phyloP scores from a whole-genome alignment of 176 grass and related monocot genomes.

The Musa beccarii region DNA sequence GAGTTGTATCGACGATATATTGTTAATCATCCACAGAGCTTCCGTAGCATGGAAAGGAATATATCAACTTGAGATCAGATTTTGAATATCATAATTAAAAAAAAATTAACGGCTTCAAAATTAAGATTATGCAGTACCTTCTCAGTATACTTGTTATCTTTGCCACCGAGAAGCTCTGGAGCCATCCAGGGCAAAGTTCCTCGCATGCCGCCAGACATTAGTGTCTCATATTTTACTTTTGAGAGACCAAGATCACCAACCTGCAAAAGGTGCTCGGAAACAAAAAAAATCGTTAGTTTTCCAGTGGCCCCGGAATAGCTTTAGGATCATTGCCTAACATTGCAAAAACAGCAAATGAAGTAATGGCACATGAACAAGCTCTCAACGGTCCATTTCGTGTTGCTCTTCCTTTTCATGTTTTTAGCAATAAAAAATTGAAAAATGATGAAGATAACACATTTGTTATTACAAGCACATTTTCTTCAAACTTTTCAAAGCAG shows the following conservation, averaged over 20 bases:
- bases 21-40: not conserved
- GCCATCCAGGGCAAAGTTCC: conserved; percentile 98
- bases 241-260: conserved; percentile 97
- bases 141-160: conserved; percentile 78
- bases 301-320: not conserved
- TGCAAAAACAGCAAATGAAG: not conserved
- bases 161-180: conserved; percentile 87
- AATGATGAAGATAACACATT: too few relatives aligned
- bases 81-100: conserved; percentile 1
- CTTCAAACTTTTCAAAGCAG: too few relatives aligned
- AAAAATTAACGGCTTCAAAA: not conserved
- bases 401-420: too few relatives aligned
- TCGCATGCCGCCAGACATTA: conserved; percentile 88
- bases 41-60: not conserved
- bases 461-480: too few relatives aligned
- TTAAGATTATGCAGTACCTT: conserved; percentile 44
- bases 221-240: conserved; percentile 88
- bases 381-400: too few relatives aligned
- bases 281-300: not conserved
- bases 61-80: not conserved
- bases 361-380: too few relatives aligned
- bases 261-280: conserved; percentile 23
- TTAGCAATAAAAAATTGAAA: too few relatives aligned
- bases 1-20: not conserved
- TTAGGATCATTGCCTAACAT: not conserved